Base-by-base conservation (phyloP, 345 rosid genomes). In the Raphanus raphanistrum region DNA sequence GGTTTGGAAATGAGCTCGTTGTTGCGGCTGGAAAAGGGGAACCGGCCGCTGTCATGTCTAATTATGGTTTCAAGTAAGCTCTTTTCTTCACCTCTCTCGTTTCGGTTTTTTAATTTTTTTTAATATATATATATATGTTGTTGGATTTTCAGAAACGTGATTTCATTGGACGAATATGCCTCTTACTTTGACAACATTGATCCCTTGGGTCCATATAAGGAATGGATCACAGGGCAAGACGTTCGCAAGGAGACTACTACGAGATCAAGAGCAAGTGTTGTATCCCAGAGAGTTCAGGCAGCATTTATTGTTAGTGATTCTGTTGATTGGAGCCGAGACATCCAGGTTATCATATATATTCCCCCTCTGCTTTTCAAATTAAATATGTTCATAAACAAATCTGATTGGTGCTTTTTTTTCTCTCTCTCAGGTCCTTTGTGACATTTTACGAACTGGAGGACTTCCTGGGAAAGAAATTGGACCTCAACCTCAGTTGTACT, bases 1-100 rank as follows among this genome's bases (percentile, higher is more conserved):
- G 97, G 85, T 90, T 83, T 64, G 81, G 86, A 88, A 86, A 85
- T 63, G 90, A 88, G 50, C 85, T 91, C 5, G 74, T 94, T 72
- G 86, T 90, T 87, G 94, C 98, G 29, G 90, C 88, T 64, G 98
- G 97, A 61, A 94, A 90, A 83, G 96, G 98, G 62, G 93, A 90
- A 79, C 96, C 98, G 55, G 93, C 97, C n/a, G 84, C 80, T 0
- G 96, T 91, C 58, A 84, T 94, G 94, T 79, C 96, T 26, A 90
- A 85, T 81, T 94, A 94, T 81, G 98, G 97, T 68, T 94, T 88
- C 77, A 84, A 81, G 98, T 94, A 85, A 73, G 84, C 71, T 27
- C 55, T 72, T 50, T 28, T 28, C 31, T 28, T 28, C 31, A 28
- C 31, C 31, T 28, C 31, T 28, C 4, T 28, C 4, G 3, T 28